A percentile compares a stretch with the other conserved stretches of the same genome.
These are phyloP conservation scores for Candida glucosophila DNA, from an alignment of 1,139 yeast species.

Conservation along the genomic window DNA sequence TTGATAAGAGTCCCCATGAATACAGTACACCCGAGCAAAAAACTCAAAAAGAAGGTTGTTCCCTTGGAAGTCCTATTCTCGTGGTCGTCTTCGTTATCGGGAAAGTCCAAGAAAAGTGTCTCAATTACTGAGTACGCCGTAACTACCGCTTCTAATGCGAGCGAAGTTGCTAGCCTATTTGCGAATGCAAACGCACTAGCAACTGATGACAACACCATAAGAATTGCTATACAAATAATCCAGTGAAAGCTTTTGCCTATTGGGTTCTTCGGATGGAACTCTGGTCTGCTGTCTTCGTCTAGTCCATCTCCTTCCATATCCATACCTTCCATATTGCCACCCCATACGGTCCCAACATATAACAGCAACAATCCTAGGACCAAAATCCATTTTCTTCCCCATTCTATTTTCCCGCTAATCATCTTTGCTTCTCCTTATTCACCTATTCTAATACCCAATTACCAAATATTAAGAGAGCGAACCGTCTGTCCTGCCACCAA, in stretches of 20 bases:
- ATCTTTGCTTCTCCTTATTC: no score
- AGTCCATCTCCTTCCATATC: conserved; percentile 16
- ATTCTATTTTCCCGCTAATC: no score
- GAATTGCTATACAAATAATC: conserved; percentile 38
- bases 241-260: conserved; percentile 56
- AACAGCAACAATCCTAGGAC: no score
- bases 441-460: no score
- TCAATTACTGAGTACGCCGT: conserved; percentile 48
- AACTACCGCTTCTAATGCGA: conserved; percentile 38
- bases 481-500: no score
- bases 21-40: conserved; percentile 38
- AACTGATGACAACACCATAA: conserved; percentile 48
- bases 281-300: conserved; percentile 19
- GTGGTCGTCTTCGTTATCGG: conserved; percentile 50
- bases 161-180: conserved; percentile 35
- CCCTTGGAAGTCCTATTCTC: conserved; percentile 63
- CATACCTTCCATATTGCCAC: conserved; percentile 10
- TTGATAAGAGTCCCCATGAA: conserved; percentile 49
- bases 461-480: no score
- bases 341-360: conserved; percentile 2
- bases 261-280: conserved; percentile 40
- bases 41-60: conserved; percentile 50
- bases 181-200: conserved; percentile 50
- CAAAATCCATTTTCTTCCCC: no score
- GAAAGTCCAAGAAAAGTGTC: conserved; percentile 47